Base-by-base conservation (phyloP, 306 rosid genomes). In the Dalbergia cultrata region DNA sequence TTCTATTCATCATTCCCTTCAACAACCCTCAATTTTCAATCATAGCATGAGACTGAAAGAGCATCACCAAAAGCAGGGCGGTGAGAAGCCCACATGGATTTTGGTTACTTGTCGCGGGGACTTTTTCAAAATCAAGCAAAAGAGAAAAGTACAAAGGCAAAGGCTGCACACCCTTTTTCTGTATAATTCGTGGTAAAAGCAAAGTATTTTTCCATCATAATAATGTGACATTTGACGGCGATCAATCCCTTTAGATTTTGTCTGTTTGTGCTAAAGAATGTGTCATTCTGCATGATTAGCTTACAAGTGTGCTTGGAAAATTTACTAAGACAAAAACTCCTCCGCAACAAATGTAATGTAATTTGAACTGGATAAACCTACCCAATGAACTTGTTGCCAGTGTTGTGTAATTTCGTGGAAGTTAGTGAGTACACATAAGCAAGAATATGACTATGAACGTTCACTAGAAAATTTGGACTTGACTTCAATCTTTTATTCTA, bases 161-260 rank as follows among this genome's bases (percentile, higher is more conserved):
- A 50, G 17, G 57, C 8, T 14, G 5, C 8, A 9, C 8, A 14
- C 26, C 39, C 53, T 4, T 61, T 37, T 26, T 41, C 67, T 39
- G 43, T 69, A 62, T 6, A 75, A 75, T 31, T 76, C 21, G 11
- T 41, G 16, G n/a, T 4, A 44, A 61, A 45, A 75, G 9, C 45
- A 45, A 49, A 75, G 33, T 7, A 22, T 13, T 7, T 50, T 17
- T 50, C 31, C 22, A 65, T 37, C 19, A 37, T 35, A 35, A 64
- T 14, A 18, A 37, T 37, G 9, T 54, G 60, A 54, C 56, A 21
- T 41, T 41, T 31, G 35, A 33, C 13, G 9, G 0, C 66, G 56
- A 54, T 56, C 56, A 7, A 37, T 22, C 44, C 69, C 41, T 4
- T 44, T 14, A 2, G 57, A 44, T 74, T 21, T 43, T 22, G 58